These are phyloP conservation scores for Aegle marmelos DNA, from an alignment of 345 rosid genomes.

Conservation along the genomic window DNA sequence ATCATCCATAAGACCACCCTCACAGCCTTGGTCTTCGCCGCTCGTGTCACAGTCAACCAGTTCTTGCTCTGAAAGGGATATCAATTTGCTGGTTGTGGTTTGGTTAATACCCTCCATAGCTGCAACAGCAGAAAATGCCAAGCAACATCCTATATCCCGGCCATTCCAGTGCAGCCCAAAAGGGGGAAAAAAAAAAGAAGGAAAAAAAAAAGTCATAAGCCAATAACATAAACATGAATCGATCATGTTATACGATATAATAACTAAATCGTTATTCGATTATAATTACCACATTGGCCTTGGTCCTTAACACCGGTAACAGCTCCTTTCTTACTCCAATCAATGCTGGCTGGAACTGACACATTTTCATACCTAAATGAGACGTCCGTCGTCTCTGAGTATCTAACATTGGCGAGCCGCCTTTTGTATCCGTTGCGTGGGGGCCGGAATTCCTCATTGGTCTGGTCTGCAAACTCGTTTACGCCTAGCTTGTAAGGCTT, in stretches of 20 bases:
- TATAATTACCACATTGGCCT: conserved; percentile 30
- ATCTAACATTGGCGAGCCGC: neutral
- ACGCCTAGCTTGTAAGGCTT: conserved; percentile 30
- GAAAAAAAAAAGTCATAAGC: neutral
- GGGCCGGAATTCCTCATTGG: conserved; percentile 15
- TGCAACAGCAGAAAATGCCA: conserved; percentile 25
- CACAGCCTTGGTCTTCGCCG: conserved; percentile 26
- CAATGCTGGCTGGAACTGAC: conserved; percentile 10
- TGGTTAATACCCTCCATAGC: conserved; percentile 17
- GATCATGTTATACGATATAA: neutral
- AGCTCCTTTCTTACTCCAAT: conserved; percentile 35
- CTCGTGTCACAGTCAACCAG: conserved; percentile 31
- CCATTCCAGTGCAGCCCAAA: neutral
- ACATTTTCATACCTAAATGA: conserved; percentile 15
- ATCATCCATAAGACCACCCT: conserved; percentile 33
- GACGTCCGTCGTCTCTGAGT: neutral
- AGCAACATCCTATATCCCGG: conserved; percentile 17
- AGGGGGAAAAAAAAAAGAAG: too few species aligned
- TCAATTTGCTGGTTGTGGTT: conserved; percentile 12
- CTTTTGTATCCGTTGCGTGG: conserved; percentile 12
- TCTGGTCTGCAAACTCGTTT: conserved; percentile 37
- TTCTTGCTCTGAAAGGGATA: conserved; percentile 30
- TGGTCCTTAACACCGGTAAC: conserved; percentile 38
- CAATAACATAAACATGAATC: neutral
- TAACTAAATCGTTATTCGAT: too few species aligned